Conservation (phyloP, 345 rosid species). For the Orychophragmus violaceus region DNA sequence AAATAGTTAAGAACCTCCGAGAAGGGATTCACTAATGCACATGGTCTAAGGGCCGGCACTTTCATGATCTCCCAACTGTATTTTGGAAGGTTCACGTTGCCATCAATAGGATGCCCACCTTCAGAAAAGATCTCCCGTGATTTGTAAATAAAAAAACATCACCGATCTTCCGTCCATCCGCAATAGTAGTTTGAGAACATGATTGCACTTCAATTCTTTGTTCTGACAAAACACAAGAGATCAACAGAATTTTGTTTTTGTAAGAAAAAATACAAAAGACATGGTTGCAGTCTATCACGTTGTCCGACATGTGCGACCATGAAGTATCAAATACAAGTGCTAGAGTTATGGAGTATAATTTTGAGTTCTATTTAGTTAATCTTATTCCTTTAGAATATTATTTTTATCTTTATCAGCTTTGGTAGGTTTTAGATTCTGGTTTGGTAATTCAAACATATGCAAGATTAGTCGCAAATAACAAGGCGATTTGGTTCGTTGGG, state of each 20-base stretch:
- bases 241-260: background rate
- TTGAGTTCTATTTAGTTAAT: background rate
- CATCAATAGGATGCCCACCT: background rate
- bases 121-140: background rate
- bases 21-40: too few species aligned
- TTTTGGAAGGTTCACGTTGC: background rate
- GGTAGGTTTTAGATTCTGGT: background rate
- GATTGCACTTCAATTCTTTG: background rate
- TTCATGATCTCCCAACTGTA: background rate
- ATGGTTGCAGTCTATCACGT: background rate
- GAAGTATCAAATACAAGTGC: background rate
- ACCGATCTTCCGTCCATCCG: too few species aligned
- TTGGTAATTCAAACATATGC: background rate
- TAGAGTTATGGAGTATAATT: too few species aligned
- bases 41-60: too few species aligned
- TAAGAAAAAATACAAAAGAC: background rate
- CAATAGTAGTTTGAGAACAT: background rate
- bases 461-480: too few species aligned
- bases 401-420: background rate
- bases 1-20: too few species aligned
- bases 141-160: background rate
- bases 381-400: background rate
- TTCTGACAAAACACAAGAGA: background rate
- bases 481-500: too few species aligned
- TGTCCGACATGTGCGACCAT: background rate